Evolutionary conservation across 2,329 filamentous ascomycete species (phyloP).

Genomic region (Colletotrichum tropicicola): DNA sequence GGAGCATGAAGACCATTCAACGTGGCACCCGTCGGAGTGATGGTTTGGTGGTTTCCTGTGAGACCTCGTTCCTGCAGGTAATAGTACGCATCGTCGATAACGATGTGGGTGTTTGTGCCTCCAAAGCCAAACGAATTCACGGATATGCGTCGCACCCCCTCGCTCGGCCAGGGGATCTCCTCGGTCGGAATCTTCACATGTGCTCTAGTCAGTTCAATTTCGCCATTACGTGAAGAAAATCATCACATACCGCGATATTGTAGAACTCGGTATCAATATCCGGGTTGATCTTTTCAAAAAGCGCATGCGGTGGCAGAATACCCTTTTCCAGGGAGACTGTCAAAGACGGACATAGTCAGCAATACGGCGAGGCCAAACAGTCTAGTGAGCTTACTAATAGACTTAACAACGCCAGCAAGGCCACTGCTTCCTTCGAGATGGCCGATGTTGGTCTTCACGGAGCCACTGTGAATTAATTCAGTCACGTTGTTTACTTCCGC

Average conservation of each 20-base stretch:
- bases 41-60: not conserved
- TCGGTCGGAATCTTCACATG: conserved; percentile 23
- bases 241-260: conserved; percentile 29
- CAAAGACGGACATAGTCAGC: not conserved
- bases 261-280: conserved; percentile 35
- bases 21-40: not conserved
- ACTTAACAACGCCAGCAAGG: conserved; percentile 25
- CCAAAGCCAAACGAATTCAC: conserved; percentile 15
- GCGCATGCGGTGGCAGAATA: conserved; percentile 38
- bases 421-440: conserved; percentile 31
- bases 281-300: conserved; percentile 39
- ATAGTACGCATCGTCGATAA: conserved; percentile 11
- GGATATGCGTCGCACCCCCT: not conserved
- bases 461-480: conserved; percentile 11
- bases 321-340: conserved; percentile 37
- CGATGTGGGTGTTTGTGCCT: conserved; percentile 9
- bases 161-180: not conserved
- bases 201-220: no score
- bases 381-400: conserved; percentile 1
- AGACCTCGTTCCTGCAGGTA: not conserved
- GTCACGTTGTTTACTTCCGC: not conserved
- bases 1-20: not conserved
- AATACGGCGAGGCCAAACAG: not conserved
- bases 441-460: conserved; percentile 31
- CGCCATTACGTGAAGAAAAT: not conserved